Evolutionary conservation across 306 rosid species (phyloP), one percentile per base, ranked within the genome.

Genomic region (Rosa multiflora): DNA sequence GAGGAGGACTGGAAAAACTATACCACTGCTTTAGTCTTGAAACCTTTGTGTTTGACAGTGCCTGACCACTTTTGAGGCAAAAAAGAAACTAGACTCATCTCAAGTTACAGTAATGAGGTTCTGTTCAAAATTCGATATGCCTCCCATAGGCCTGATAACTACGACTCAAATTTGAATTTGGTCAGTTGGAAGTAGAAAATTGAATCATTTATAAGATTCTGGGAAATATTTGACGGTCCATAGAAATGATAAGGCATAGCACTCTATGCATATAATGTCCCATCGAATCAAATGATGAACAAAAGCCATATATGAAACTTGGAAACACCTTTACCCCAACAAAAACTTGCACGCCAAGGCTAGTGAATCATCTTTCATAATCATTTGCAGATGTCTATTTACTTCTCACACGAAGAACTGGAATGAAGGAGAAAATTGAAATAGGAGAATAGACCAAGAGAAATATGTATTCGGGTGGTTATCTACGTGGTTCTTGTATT

Each of bases 341-440:
- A 37, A 81, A 81, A 70, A 72, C 78, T 80, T 88, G 84, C 94
- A 90, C 88, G 91, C 92, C 84, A 88, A 82, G 89, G 87, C 62
- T 56, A 56, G 13, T 12, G 87, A 86, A 88, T 87, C 75, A 83
- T 81, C 78, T 83, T 78, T 74, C 74, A 83, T 59, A 59, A 59
- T 85, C 75, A 86, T 85, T 88, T 80, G 75, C 79, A 79, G 76
- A 26, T 73, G 78, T 42, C 67, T 20, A 63, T 37, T 35, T 67
- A 66, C 21, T 79, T 53, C 48, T 39, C 82, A 83, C 79, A 79
- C 69, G 67, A 79, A n/a, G 58, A 76, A 73, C 29, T 55, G 61
- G 13, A 62, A 77, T 71, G 69, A 76, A 82, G 79, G 83, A 53
- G 78, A 80, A 82, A 83, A 44, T 44, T 44, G 11, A 8, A 44